Percentiles rank a stretch among this genome's conserved stretches.
These are phyloP conservation scores for Mollisia scopiformis DNA, from an alignment of 2,329 filamentous ascomycete genomes.

Conservation along the genomic window DNA sequence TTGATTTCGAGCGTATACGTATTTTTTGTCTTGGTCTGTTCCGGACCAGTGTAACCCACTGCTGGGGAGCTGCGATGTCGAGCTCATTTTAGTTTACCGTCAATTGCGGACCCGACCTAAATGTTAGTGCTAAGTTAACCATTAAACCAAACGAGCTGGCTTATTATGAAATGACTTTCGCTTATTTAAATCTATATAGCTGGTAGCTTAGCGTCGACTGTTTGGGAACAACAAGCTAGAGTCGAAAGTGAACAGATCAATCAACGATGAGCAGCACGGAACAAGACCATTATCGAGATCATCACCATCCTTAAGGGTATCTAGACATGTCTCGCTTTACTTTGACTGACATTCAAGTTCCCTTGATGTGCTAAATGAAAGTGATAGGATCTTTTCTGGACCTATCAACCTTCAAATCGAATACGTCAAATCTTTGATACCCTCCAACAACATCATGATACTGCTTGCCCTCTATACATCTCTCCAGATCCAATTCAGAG, in stretches of 20 bases:
- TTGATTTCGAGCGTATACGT: neutral
- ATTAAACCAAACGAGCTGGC: neutral
- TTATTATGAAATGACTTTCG: neutral
- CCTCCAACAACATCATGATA: constrained; percentile 59
- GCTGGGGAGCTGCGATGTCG: too few species aligned
- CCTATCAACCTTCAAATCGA: constrained; percentile 52
- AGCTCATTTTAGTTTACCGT: neutral
- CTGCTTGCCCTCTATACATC: constrained; percentile 58
- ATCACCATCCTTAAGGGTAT: too few species aligned
- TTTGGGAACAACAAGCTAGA: too few species aligned
- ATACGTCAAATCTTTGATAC: constrained; percentile 58
- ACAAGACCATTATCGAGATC: too few species aligned
- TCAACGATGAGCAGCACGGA: too few species aligned
- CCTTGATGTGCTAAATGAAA: constrained; percentile 22
- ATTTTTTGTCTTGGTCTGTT: neutral
- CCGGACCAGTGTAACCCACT: too few species aligned
- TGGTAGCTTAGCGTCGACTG: too few species aligned
- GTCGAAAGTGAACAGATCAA: too few species aligned
- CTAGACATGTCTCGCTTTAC: too few species aligned
- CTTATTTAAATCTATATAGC: neutral
- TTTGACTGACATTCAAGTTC: too few species aligned
- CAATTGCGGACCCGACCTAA: neutral
- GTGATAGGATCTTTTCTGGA: constrained; percentile 39
- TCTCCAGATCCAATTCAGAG: constrained; percentile 51
- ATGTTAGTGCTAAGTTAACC: neutral